These are phyloP conservation scores for Ceratocystis variospora DNA, from an alignment of 2,329 filamentous ascomycete species.

Conservation along the genomic window DNA sequence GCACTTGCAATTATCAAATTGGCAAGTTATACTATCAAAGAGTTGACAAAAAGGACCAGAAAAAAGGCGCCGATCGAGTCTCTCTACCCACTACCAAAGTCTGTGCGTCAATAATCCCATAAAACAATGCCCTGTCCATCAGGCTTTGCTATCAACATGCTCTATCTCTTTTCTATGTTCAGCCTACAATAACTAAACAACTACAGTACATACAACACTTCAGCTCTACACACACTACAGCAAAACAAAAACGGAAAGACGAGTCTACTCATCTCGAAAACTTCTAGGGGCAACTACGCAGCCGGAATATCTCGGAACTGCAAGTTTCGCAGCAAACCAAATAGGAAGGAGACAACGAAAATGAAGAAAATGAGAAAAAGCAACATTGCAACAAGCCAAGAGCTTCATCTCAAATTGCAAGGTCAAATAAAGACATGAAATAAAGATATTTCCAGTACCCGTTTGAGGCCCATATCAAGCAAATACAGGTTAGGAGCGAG, in stretches of 20 bases:
- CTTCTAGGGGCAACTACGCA: not conserved
- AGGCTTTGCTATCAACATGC: not conserved
- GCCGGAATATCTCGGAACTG: not conserved
- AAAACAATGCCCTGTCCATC: not conserved
- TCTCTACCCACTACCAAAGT: not conserved
- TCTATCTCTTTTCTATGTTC: not conserved
- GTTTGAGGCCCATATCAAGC: not conserved
- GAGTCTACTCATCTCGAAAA: too few relatives aligned
- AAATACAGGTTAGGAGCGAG: not conserved
- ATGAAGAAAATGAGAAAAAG: not conserved
- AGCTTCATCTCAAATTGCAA: not conserved
- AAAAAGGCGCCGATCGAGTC: not conserved
- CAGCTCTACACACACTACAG: not conserved
- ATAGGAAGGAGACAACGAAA: not conserved
- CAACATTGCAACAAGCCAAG: not conserved
- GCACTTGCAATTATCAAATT: not conserved
- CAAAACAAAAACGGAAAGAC: too few relatives aligned
- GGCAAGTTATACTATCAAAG: not conserved
- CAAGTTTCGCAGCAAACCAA: not conserved
- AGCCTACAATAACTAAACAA: not conserved
- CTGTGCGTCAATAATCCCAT: conserved; percentile 2
- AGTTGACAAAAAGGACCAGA: not conserved
- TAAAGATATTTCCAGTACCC: not conserved
- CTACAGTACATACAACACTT: not conserved
- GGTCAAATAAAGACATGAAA: not conserved